Evolutionary conservation across 2,329 filamentous ascomycete genomes (phyloP), one percentile per base, ranked within the genome.

Genomic region (Phialophora expanda): DNA sequence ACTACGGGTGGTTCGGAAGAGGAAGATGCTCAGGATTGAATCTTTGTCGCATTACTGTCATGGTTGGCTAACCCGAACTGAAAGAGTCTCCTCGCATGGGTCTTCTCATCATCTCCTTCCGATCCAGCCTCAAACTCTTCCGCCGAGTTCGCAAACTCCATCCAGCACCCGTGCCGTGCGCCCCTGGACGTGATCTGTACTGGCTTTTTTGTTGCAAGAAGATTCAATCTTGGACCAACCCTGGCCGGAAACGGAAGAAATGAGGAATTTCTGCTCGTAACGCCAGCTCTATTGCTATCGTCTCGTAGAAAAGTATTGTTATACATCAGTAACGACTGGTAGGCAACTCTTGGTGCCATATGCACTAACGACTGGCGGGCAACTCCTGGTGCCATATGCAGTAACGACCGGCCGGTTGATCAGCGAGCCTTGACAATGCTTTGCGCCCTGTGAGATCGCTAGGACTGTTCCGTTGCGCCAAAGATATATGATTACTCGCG

Each of bases 311-410:
- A 20, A 24, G 32, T 28, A 48, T 34, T 53, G 24, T 53, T 38
- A 61, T 61, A 61, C 58, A 61, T 32, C 58, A 20, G 58, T 61
- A 56, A 56, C 24, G 61, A 57, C 62, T 54, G 62, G 62, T 56
- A 38, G 30, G 30, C 22, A 55, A 34, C 26, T 5, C 12, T 4
- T 22, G 5, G 38, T 44, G 38, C 48, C 48, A 53, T 51, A 26
- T 26, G 48, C 26, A 26, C 17, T n/a, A 44, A 44, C 38, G 38
- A 44, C 38, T n/a, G 38, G 17, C 17, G 38, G 38, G 38, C 38
- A n/a, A 44, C 38, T 53, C 48, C 20, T 24, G 26, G 26, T 24
- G 20, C 22, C 26, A 28, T 28, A 26, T 53, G 53, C 53, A 28
- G 53, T 55, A 55, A 55, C 14, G 53, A 55, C 53, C 12, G 53